Base-by-base conservation (phyloP, 768 basidiomycete genomes). In the Lentinula detonsa region DNA sequence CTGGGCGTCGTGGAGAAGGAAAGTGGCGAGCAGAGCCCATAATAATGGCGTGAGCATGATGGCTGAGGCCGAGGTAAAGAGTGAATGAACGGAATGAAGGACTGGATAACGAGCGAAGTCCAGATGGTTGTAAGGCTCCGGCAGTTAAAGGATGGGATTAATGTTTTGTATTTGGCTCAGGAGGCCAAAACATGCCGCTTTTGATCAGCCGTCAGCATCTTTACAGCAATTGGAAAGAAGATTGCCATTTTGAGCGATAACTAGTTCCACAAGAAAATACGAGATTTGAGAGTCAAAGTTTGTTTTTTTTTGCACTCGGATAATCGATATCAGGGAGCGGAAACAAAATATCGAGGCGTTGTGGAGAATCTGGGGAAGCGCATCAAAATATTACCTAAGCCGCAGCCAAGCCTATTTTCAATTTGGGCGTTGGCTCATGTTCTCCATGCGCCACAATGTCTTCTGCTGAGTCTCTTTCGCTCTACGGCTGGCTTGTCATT, bases 401-500 rank as follows among this genome's bases (percentile, higher is more conserved):
- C 28, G 50, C 34, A 51, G 31, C 13, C 50, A 51, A 18, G 11
- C 31, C 13, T 39, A 18, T 8, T 51, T 15, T 16, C 28, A 11
- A 28, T 28, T 28, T 28, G 28, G 28, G 11, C 50, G 31, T 13
- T 13, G 50, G 50, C 49, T 5, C 28, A 16, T 51, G 28, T 16
- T 34, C 11, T 5, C 31, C 50, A 51, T 51, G 50, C 34, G 46
- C 46, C 46, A 48, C 21, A 48, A 48, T 18, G 21, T 39, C 37
- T 39, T 34, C 33, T 39, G 51, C 18, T 56, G 54, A 39, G 5
- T 23, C 74, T 1, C 85, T 90, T 65, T 85, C 88, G 1, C 43
- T 63, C 23, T 86, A 86, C 62, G 90, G 90, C 18, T 86, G 85
- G 82, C 62, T 74, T 6, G 81, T 87, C 9, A 86, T 84, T 65